These are phyloP conservation scores for Quercus engelmannii DNA, from an alignment of 306 rosid genomes.

Conservation along the genomic window DNA sequence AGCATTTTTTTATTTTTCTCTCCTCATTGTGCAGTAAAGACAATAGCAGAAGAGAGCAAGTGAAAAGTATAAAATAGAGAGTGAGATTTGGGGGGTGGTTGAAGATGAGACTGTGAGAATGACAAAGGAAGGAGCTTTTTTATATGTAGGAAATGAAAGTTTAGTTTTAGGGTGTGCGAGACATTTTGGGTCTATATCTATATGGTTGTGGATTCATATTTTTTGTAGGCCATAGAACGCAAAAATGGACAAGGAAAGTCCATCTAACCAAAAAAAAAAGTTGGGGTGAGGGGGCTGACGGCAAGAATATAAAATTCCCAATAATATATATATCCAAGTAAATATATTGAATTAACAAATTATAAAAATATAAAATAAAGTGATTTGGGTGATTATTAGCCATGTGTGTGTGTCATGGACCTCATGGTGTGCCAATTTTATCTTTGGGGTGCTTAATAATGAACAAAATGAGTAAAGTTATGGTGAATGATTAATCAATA, in stretches of 20 bases:
- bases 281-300: neutral
- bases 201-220: slow-evolving; percentile 1
- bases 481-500: no score
- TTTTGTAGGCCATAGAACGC: neutral
- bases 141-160: slow-evolving; percentile 38
- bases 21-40: slow-evolving; percentile 12
- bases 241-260: neutral
- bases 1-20: neutral
- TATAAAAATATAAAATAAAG: no score
- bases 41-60: slow-evolving; percentile 10
- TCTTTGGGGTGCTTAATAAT: no score
- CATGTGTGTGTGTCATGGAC: no score
- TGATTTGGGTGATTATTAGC: no score
- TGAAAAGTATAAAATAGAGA: neutral
- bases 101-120: neutral
- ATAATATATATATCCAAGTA: no score
- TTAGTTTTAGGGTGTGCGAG: slow-evolving; percentile 51
- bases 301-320: neutral
- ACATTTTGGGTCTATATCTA: slow-evolving; percentile 11
- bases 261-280: no score
- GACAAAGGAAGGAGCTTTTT: slow-evolving; percentile 29
- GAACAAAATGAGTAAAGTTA: no score
- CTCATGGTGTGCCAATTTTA: no score
- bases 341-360: no score
- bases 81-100: neutral